A percentile compares a stretch with the other conserved stretches of the same genome.
Conservation (phyloP, 768 basidiomycete species). For the Phanerodontia chrysosporium region DNA sequence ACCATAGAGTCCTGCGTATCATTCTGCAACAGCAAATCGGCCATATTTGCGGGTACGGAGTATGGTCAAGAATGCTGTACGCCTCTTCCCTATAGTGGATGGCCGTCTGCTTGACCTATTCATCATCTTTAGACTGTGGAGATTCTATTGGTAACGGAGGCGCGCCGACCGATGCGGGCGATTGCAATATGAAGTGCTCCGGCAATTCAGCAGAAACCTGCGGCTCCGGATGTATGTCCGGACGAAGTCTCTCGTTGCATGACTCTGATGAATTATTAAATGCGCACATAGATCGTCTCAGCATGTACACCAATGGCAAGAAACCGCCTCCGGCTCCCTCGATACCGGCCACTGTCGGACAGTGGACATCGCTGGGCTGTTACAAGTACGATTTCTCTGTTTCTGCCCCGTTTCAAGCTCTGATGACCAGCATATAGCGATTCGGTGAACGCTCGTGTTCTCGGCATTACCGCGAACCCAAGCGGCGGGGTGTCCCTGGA, state of each 20-base stretch:
- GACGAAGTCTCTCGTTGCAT: neutral
- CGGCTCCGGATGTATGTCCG: slow-evolving; percentile 59
- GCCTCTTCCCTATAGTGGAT: slow-evolving; percentile 15
- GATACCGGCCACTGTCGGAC: slow-evolving; percentile 51
- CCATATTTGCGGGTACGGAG: slow-evolving; percentile 70
- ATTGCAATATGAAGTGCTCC: slow-evolving; percentile 59
- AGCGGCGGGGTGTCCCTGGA: slow-evolving; percentile 46
- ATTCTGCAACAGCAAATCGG: slow-evolving; percentile 41
- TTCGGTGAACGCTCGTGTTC: slow-evolving; percentile 27
- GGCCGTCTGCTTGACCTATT: neutral
- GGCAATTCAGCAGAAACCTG: slow-evolving; percentile 61
- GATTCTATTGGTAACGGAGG: slow-evolving; percentile 44
- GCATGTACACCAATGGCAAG: slow-evolving; percentile 59
- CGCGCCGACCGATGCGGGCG: slow-evolving; percentile 36
- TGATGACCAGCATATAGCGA: slow-evolving; percentile 25
- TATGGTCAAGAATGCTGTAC: slow-evolving; percentile 62
- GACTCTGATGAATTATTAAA: neutral
- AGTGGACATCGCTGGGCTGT: slow-evolving; percentile 72
- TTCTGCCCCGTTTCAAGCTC: slow-evolving; percentile 28
- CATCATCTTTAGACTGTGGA: slow-evolving; percentile 42
- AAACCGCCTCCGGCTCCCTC: slow-evolving; percentile 51
- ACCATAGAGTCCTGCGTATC: slow-evolving; percentile 53
- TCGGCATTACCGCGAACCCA: slow-evolving; percentile 30
- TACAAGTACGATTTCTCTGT: slow-evolving; percentile 47
- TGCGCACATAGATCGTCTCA: slow-evolving; percentile 34